Conservation (phyloP, 257 asterid genomes). For the Perilla frutescens region DNA sequence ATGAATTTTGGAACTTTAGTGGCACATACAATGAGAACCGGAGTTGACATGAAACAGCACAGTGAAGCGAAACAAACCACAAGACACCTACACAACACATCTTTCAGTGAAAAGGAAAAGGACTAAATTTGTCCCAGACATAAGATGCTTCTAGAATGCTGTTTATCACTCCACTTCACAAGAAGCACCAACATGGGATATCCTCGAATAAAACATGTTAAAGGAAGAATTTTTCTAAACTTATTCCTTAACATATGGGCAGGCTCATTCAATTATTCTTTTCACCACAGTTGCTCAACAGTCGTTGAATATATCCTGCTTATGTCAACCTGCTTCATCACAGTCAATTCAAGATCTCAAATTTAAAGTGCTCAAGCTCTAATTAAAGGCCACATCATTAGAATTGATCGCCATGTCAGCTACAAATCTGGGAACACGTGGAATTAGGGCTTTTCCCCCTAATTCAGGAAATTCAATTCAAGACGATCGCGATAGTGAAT, state of each 20-base stretch:
- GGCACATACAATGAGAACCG: background rate
- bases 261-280: background rate
- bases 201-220: background rate
- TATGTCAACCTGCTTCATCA: background rate
- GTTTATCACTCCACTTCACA: background rate
- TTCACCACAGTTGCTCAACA: background rate
- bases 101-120: background rate
- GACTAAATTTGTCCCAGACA: background rate
- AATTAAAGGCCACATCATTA: background rate
- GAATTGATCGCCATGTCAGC: background rate
- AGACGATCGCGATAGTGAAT: background rate
- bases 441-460: background rate
- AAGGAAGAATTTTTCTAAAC: background rate
- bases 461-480: background rate
- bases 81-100: background rate
- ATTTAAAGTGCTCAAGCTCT: background rate
- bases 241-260: too few species aligned
- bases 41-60: background rate
- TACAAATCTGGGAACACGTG: background rate
- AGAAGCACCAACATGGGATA: background rate
- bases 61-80: background rate
- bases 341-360: background rate
- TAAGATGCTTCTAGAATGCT: too few species aligned
- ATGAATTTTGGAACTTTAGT: background rate
- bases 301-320: background rate